Evolutionary conservation across 139 green algal genomes (phyloP).

Genomic region (Chlorella sp.): DNA sequence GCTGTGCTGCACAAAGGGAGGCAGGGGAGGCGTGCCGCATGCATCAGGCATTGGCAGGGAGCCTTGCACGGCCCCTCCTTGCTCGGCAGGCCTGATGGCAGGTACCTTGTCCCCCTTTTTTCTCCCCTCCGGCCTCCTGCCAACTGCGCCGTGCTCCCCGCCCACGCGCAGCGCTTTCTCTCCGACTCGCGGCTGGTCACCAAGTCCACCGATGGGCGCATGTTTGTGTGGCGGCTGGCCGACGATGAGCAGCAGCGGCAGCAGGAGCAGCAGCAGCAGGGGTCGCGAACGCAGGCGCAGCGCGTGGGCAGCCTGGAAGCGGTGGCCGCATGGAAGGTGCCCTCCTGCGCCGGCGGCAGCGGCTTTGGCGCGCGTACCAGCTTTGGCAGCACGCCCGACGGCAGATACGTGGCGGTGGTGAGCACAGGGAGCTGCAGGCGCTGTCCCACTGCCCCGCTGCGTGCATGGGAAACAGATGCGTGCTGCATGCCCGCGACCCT

Average conservation of each 20-base stretch:
- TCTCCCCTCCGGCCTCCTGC: background rate
- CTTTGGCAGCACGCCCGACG: constrained; percentile 51
- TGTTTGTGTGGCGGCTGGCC: constrained; percentile 47
- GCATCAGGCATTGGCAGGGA: background rate
- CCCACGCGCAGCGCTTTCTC: constrained; percentile 43
- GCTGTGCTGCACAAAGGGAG: too few relatives aligned
- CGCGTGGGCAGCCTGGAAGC: background rate
- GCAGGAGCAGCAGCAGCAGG: background rate
- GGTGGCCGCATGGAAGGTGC: constrained; percentile 51
- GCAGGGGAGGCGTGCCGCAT: background rate
- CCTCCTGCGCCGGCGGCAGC: constrained; percentile 21
- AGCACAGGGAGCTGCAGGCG: background rate
- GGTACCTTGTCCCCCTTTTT: background rate
- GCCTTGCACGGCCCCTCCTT: background rate
- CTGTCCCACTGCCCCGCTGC: background rate
- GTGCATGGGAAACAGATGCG: background rate
- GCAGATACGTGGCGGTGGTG: constrained; percentile 46
- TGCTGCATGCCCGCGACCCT: background rate
- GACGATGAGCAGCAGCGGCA: background rate
- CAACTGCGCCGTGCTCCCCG: too few relatives aligned
- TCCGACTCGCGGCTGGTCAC: constrained; percentile 29
- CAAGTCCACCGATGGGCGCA: constrained; percentile 62
- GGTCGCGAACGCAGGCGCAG: too few relatives aligned
- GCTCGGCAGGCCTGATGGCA: background rate
- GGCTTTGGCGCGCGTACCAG: constrained; percentile 32